Evolutionary conservation across 2,329 filamentous ascomycete genomes (phyloP).

Genomic region (Pyricularia pennisetigena): DNA sequence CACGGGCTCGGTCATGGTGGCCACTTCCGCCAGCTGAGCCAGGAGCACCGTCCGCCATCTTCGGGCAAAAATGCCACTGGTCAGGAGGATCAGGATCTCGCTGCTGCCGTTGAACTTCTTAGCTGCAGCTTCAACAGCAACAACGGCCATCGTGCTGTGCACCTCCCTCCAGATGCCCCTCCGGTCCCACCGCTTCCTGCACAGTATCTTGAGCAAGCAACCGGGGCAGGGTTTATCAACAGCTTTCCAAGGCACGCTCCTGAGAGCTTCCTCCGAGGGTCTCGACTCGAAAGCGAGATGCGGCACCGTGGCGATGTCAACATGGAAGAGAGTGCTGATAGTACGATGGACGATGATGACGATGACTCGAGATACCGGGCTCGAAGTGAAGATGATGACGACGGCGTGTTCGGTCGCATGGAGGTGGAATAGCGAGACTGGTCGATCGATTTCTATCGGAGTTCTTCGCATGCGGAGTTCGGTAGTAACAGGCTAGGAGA

Average conservation of each 20-base stretch:
- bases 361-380: slow-evolving; percentile 50
- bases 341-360: slow-evolving; percentile 56
- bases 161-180: slow-evolving; percentile 63
- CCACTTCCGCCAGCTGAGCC: slow-evolving; percentile 66
- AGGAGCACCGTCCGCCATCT: slow-evolving; percentile 67
- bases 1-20: slow-evolving; percentile 26
- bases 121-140: slow-evolving; percentile 85
- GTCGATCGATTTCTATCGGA: neutral
- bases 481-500: neutral
- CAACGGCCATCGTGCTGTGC: slow-evolving; percentile 51
- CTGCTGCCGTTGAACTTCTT: slow-evolving; percentile 80
- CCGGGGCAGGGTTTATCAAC: slow-evolving; percentile 51
- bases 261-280: slow-evolving; percentile 56
- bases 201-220: slow-evolving; percentile 58
- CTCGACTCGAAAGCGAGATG: slow-evolving; percentile 14
- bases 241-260: slow-evolving; percentile 51
- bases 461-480: slow-evolving; percentile 2
- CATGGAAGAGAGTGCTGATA: slow-evolving; percentile 57
- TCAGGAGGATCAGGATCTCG: slow-evolving; percentile 78
- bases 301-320: slow-evolving; percentile 51
- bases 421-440: slow-evolving; percentile 54
- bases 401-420: slow-evolving; percentile 93
- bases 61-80: slow-evolving; percentile 67
- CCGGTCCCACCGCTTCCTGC: slow-evolving; percentile 81
- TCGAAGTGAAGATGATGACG: slow-evolving; percentile 80